A percentile compares a stretch with the other conserved stretches of the same genome.
phyloP scores from a whole-genome alignment of 2,329 filamentous ascomycete genomes.

The Chrysoporthe cubensis region DNA sequence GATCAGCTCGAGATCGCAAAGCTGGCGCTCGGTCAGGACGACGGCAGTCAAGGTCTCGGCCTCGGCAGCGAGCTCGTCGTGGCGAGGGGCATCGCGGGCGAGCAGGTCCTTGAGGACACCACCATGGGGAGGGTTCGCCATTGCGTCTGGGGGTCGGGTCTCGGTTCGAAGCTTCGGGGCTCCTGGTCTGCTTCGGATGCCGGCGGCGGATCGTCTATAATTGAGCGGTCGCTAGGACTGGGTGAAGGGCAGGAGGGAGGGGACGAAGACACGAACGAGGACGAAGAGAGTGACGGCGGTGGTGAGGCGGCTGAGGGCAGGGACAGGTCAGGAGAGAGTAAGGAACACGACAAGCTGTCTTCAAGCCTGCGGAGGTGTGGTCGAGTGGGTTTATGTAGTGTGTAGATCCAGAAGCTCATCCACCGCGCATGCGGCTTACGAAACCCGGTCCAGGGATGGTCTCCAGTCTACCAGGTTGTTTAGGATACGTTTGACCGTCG shows the following conservation, averaged over 20 bases:
- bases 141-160: slow-evolving; percentile 40
- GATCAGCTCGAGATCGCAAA: slow-evolving; percentile 96
- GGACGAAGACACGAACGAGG: slow-evolving; percentile 9
- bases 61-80: slow-evolving; percentile 78
- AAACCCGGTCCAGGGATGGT: slow-evolving; percentile 25
- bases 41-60: slow-evolving; percentile 86
- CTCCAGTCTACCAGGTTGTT: slow-evolving; percentile 18
- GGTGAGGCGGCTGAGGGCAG: background rate
- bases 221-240: slow-evolving; percentile 9
- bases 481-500: slow-evolving; percentile 16
- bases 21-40: slow-evolving; percentile 86
- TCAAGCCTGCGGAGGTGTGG: slow-evolving; percentile 9
- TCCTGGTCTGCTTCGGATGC: slow-evolving; percentile 17
- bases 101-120: slow-evolving; percentile 98
- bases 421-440: slow-evolving; percentile 27
- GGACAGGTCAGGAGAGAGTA: slow-evolving; percentile 11
- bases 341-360: slow-evolving; percentile 1
- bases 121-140: slow-evolving; percentile 79
- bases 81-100: slow-evolving; percentile 84
- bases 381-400: slow-evolving; percentile 23
- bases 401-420: slow-evolving; percentile 22
- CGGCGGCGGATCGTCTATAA: background rate
- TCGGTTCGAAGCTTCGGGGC: background rate
- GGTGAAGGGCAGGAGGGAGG: slow-evolving; percentile 6
- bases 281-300: slow-evolving; percentile 2